Evolutionary conservation across 805 yeast genomes (phyloP).

Genomic region (Lachancea sp.): DNA sequence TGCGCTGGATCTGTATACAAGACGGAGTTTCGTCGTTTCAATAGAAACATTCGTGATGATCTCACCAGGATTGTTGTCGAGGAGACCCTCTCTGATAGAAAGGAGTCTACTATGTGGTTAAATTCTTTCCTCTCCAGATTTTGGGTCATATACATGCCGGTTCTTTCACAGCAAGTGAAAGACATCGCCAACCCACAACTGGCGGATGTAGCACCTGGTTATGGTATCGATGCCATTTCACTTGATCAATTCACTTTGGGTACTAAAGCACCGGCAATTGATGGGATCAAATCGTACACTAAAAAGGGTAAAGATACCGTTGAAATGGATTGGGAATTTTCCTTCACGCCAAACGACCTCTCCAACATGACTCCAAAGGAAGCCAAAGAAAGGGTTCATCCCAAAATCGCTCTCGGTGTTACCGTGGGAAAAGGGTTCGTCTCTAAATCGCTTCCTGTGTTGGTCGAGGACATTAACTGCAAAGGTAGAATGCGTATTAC

Average conservation of each 20-base stretch:
- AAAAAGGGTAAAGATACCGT: constrained; percentile 58
- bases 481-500: constrained; percentile 64
- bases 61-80: constrained; percentile 58
- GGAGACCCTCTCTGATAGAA: constrained; percentile 53
- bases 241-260: constrained; percentile 77
- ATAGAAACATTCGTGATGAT: constrained; percentile 69
- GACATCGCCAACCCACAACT: constrained; percentile 60
- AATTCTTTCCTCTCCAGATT: constrained; percentile 71
- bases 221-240: constrained; percentile 68
- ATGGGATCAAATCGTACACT: constrained; percentile 66
- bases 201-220: constrained; percentile 72
- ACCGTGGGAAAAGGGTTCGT: constrained; percentile 76
- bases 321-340: constrained; percentile 81
- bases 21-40: constrained; percentile 68
- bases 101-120: constrained; percentile 78
- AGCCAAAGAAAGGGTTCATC: constrained; percentile 62
- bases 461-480: constrained; percentile 75
- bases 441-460: constrained; percentile 67
- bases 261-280: constrained; percentile 70
- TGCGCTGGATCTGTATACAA: constrained; percentile 62
- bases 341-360: constrained; percentile 75
- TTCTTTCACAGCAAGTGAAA: constrained; percentile 67
- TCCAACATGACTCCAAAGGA: constrained; percentile 79
- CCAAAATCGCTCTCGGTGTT: constrained; percentile 75
- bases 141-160: constrained; percentile 88